Percentiles rank a stretch among this genome's conserved stretches.
Evolutionary conservation across 495 filamentous ascomycete genomes (phyloP).

Genomic region (Tuber microsphaerosporum): DNA sequence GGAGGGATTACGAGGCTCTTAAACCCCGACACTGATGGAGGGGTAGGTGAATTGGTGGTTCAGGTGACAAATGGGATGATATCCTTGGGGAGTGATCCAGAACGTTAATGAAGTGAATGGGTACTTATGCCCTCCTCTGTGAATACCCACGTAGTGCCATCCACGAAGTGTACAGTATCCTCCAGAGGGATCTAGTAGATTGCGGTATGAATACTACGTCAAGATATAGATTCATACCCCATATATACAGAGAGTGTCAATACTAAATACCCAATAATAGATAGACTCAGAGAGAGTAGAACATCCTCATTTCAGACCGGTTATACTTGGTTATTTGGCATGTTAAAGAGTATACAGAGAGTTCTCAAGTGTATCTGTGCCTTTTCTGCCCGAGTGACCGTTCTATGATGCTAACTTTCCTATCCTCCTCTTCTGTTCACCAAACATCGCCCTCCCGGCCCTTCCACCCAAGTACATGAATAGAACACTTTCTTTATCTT

Average conservation of each 20-base stretch:
- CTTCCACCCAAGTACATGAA: too few species aligned
- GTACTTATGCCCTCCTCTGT: background rate
- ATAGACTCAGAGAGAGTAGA: background rate
- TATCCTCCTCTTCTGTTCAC: too few species aligned
- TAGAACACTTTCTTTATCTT: too few species aligned
- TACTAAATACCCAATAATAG: background rate
- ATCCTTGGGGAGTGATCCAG: background rate
- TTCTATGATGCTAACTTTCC: too few species aligned
- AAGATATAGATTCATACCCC: background rate
- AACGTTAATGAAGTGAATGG: background rate
- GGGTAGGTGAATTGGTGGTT: constrained; percentile 93
- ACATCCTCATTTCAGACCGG: background rate
- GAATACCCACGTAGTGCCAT: background rate
- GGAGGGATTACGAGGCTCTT: background rate
- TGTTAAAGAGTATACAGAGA: background rate
- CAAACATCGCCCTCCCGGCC: too few species aligned
- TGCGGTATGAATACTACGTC: background rate
- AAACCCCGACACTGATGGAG: constrained; percentile 39
- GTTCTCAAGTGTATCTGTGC: background rate
- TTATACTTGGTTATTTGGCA: background rate
- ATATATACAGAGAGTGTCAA: background rate
- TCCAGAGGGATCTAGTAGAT: background rate
- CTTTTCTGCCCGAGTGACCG: too few species aligned
- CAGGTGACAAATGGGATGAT: constrained; percentile 47
- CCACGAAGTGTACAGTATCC: background rate